These are phyloP conservation scores for Epithemia pelagica DNA, from an alignment of 108 stramenopile genomes.

Conservation along the genomic window DNA sequence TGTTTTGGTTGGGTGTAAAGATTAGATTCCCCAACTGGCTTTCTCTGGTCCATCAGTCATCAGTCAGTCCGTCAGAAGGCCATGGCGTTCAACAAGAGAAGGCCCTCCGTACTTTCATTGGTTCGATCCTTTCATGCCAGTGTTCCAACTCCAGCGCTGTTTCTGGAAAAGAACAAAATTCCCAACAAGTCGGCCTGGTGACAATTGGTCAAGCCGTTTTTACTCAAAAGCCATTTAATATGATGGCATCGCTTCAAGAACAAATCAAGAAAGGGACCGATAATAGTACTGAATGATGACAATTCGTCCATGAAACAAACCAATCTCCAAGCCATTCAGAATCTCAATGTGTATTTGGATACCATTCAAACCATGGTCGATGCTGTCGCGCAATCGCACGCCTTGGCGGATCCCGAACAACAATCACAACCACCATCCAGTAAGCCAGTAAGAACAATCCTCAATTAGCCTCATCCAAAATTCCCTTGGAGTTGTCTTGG, in stretches of 20 bases:
- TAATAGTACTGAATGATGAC: too few species aligned
- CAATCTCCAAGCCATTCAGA: slow-evolving; percentile 73
- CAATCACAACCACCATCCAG: background rate
- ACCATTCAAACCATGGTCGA: slow-evolving; percentile 11
- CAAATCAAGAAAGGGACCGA: too few species aligned
- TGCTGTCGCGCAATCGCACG: background rate
- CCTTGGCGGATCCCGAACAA: background rate
- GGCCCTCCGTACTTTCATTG: too few species aligned
- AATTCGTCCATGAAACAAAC: slow-evolving; percentile 25
- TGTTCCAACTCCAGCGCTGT: too few species aligned
- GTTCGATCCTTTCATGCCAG: too few species aligned
- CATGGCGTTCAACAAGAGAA: too few species aligned
- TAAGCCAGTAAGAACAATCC: background rate
- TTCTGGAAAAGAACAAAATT: too few species aligned
- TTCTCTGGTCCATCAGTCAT: too few species aligned
- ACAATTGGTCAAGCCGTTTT: slow-evolving; percentile 63
- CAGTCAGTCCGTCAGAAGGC: too few species aligned
- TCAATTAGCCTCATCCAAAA: background rate
- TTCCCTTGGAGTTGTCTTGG: background rate
- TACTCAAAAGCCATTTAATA: slow-evolving; percentile 74
- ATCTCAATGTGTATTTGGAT: slow-evolving; percentile 68
- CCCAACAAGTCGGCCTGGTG: slow-evolving; percentile 26
- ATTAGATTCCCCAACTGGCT: too few species aligned
- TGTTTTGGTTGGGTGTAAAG: too few species aligned
- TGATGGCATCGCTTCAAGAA: slow-evolving; percentile 29